Evolutionary conservation across 192 early-diverging fungal species (phyloP).

Genomic region (Pecoramyces ruminantium): DNA sequence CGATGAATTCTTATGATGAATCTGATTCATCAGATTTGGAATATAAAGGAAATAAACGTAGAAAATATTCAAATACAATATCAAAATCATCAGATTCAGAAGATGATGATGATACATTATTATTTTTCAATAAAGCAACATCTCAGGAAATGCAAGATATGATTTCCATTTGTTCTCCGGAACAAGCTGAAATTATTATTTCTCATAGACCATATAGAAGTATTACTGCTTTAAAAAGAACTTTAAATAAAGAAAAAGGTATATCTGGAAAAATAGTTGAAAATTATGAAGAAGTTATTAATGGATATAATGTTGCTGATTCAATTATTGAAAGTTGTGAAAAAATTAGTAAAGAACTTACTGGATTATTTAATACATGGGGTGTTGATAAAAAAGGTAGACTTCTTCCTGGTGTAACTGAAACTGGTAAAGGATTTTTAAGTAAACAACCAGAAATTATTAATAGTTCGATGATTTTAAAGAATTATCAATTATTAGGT

Average conservation of each 20-base stretch:
- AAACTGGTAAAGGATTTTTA: slow-evolving; percentile 12
- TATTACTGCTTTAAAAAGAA: slow-evolving; percentile 23
- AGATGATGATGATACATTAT: slow-evolving; percentile 5
- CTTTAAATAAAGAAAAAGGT: slow-evolving; percentile 30
- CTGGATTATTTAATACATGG: slow-evolving; percentile 27
- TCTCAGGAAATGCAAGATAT: slow-evolving; percentile 15
- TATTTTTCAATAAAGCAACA: slow-evolving; percentile 15
- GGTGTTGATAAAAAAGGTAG: slow-evolving; percentile 7
- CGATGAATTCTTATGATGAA: not conserved
- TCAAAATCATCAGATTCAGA: not conserved
- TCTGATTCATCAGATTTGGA: not conserved
- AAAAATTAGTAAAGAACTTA: slow-evolving; percentile 27
- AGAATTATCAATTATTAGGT: slow-evolving; percentile 73
- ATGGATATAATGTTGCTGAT: slow-evolving; percentile 47
- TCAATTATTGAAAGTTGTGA: slow-evolving; percentile 35
- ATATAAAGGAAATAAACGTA: not conserved
- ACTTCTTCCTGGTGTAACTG: not conserved
- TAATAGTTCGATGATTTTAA: slow-evolving; percentile 42
- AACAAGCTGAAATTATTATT: slow-evolving; percentile 31
- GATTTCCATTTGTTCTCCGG: slow-evolving; percentile 9
- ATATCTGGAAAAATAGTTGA: slow-evolving; percentile 25
- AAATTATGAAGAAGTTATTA: slow-evolving; percentile 29
- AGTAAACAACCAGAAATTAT: slow-evolving; percentile 36
- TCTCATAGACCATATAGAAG: slow-evolving; percentile 11
- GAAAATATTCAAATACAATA: not conserved